Base-by-base conservation (phyloP, 345 rosid genomes). In the Hibiscus trionum region DNA sequence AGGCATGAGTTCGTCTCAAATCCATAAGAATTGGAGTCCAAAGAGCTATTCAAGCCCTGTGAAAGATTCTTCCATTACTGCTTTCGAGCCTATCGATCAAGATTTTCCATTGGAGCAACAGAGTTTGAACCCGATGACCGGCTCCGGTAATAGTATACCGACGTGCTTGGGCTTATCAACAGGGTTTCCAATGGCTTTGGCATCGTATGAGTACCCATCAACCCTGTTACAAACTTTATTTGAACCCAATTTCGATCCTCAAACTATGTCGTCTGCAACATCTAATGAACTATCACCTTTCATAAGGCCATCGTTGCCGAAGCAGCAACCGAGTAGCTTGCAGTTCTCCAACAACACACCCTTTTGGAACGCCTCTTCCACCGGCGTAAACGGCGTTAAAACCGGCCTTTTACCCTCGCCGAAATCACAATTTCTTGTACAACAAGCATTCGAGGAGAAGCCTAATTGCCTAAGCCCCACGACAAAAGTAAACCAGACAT, bases 301-400 rank as follows among this genome's bases (percentile, higher is more conserved):
- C 47, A 44, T 1, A 44, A 44, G 47, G 47, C 46, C 46, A 9
- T 42, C 46, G 46, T 44, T 44, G 47, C 12, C 47, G 47, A 11
- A 44, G 47, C 47, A 44, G 56, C 77, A 79, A 21, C 78, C 77
- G 8, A 75, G 33, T 57, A 73, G 77, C 64, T 65, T 86, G 61
- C 87, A 84, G 33, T 82, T 85, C 73, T 76, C 90, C 46, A 79
- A 86, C 78, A 79, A 83, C 69, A 31, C 86, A 4, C 78, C 80
- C 17, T 86, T 80, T 7, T 84, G 85, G 87, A 83, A 85, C 72
- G 79, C 86, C 24, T 77, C 84, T 0, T 44, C 78, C n/a, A 4
- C 76, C 15, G 42, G 73, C 17, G 14, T 52, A 35, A 82, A 75
- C 50, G 82, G 75, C 56, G 75, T 44, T 10, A 79, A 80, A 80